phyloP scores from a whole-genome alignment of 2,329 filamentous ascomycete species.

The Phyllosticta paracitricarpa region DNA sequence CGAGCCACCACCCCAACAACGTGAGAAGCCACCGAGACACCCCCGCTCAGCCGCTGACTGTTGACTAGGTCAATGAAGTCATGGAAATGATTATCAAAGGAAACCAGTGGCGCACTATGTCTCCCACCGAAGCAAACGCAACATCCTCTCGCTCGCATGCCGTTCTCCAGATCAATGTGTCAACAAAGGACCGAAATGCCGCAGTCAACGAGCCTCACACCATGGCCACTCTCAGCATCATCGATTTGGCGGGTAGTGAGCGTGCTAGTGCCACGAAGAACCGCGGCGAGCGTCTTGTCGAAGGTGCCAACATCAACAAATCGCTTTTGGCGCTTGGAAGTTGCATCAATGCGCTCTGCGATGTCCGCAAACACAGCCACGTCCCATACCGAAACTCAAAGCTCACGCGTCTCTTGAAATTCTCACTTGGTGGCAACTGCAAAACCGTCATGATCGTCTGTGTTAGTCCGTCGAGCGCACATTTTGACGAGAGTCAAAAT shows the following conservation, averaged over 20 bases:
- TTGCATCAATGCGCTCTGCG: constrained; percentile 97
- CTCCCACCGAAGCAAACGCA: constrained; percentile 92
- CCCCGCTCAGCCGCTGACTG: constrained; percentile 16
- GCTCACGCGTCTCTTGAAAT: constrained; percentile 87
- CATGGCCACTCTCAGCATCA: constrained; percentile 96
- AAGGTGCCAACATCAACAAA: constrained; percentile 99
- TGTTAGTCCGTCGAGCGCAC: constrained; percentile 88
- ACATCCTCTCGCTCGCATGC: constrained; percentile 96
- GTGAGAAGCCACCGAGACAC: constrained; percentile 38
- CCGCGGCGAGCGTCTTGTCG: constrained; percentile 76
- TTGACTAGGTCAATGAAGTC: constrained; percentile 58
- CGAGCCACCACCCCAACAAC: constrained; percentile 81
- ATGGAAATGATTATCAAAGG: constrained; percentile 99
- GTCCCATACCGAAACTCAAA: constrained; percentile 98
- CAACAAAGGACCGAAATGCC: constrained; percentile 88
- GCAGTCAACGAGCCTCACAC: constrained; percentile 90
- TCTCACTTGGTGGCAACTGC: constrained; percentile 94
- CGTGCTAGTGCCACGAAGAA: constrained; percentile 96
- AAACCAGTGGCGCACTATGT: constrained; percentile 91
- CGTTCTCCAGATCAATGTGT: constrained; percentile 92
- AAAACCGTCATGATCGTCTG: constrained; percentile 99
- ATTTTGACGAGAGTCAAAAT: constrained; percentile 98
- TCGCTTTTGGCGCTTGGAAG: constrained; percentile 87
- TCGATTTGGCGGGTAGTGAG: constrained; percentile 92
- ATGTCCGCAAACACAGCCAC: constrained; percentile 82